These are phyloP conservation scores for Datura wrightii DNA, from an alignment of 257 asterid genomes.

Conservation along the genomic window DNA sequence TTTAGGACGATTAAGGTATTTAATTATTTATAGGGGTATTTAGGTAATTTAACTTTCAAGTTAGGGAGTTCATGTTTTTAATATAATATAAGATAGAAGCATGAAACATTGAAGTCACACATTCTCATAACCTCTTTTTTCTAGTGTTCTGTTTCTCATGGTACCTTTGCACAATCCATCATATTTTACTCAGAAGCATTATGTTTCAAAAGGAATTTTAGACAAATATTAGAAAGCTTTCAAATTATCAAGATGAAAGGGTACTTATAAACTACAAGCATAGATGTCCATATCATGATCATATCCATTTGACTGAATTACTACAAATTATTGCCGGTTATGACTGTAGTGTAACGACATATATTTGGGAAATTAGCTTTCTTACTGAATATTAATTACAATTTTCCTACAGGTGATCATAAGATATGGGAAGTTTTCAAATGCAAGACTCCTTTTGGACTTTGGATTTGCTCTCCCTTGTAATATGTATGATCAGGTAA, in stretches of 20 bases:
- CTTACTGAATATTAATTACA: neutral
- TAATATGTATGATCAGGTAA: slow-evolving; percentile 71
- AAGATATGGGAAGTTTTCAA: slow-evolving; percentile 77
- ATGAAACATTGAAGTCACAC: too few relatives aligned
- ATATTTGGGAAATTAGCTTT: neutral
- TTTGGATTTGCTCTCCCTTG: slow-evolving; percentile 72
- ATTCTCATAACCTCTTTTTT: neutral
- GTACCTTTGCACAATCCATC: neutral
- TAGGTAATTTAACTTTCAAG: too few relatives aligned
- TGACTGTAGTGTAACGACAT: neutral
- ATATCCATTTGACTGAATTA: neutral
- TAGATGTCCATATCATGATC: slow-evolving; percentile 3
- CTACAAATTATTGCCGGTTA: neutral
- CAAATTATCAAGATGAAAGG: slow-evolving; percentile 5
- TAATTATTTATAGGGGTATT: too few relatives aligned
- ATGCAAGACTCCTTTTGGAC: slow-evolving; percentile 76
- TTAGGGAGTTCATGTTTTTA: too few relatives aligned
- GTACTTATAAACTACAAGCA: neutral
- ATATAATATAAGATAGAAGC: too few relatives aligned
- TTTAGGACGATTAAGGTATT: too few relatives aligned
- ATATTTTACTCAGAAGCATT: neutral
- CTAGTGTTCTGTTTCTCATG: neutral
- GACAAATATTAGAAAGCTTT: neutral
- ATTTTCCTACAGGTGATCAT: slow-evolving; percentile 54
- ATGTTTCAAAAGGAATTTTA: neutral